Percentiles rank a stretch among this genome's conserved stretches.
phyloP scores from a whole-genome alignment of 768 basidiomycete species.

The Crepidotus variabilis region DNA sequence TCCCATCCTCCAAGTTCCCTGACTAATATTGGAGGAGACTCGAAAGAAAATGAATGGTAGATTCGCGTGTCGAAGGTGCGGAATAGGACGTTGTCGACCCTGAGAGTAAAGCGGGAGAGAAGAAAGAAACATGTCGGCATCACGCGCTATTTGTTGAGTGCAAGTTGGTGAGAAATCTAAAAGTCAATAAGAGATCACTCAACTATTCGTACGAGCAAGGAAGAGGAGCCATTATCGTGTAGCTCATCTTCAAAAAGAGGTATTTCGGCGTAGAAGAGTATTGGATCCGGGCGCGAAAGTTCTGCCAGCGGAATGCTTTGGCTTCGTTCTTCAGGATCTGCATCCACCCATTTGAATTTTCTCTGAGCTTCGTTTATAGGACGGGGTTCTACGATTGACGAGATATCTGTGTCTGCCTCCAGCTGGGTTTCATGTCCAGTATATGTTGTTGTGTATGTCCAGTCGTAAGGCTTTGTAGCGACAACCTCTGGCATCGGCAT shows the following conservation, averaged over 20 bases:
- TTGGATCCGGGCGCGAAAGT: constrained; percentile 87
- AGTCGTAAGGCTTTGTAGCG: constrained; percentile 87
- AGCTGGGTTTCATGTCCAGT: constrained; percentile 47
- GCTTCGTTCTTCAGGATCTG: constrained; percentile 49
- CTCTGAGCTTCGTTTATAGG: constrained; percentile 11
- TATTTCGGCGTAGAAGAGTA: constrained; percentile 96
- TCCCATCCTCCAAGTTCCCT: constrained; percentile 90
- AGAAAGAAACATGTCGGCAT: constrained; percentile 96
- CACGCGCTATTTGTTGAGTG: constrained; percentile 63
- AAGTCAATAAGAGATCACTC: constrained; percentile 35
- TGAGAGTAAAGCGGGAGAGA: constrained; percentile 84
- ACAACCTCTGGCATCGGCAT: constrained; percentile 70
- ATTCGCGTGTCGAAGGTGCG: constrained; percentile 85
- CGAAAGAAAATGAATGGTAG: constrained; percentile 75
- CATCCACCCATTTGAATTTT: constrained; percentile 41
- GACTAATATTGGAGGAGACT: constrained; percentile 58
- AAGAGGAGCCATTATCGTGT: constrained; percentile 93
- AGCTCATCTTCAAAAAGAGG: constrained; percentile 95
- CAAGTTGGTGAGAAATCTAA: constrained; percentile 1
- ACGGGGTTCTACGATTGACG: constrained; percentile 7
- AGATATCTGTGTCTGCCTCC: constrained; percentile 7
- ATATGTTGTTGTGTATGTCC: constrained; percentile 96
- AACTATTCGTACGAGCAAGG: constrained; percentile 76
- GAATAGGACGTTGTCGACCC: constrained; percentile 95
- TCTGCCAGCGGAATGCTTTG: constrained; percentile 82